Evolutionary conservation across 768 basidiomycete species (phyloP).

Genomic region (Leccinum rimulosum): DNA sequence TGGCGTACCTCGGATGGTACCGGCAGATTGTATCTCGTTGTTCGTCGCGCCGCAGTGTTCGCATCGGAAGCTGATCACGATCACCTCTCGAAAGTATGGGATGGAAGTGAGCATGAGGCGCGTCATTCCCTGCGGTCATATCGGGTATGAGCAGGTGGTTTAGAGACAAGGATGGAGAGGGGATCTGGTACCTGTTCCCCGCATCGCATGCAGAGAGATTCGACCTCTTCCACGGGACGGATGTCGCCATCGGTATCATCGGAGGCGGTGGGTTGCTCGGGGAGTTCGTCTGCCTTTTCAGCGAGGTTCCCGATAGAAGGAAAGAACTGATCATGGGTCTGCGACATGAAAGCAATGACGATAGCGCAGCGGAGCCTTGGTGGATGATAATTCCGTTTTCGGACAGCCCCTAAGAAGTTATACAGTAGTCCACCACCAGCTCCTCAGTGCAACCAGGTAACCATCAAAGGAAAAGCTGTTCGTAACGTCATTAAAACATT

Average conservation of each 20-base stretch:
- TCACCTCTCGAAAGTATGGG: conserved; percentile 92
- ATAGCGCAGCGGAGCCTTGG: background rate
- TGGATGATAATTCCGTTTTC: conserved; percentile 2
- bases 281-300: conserved; percentile 39
- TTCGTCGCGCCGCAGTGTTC: conserved; percentile 87
- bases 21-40: conserved; percentile 94
- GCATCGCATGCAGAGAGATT: conserved; percentile 94
- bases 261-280: conserved; percentile 25
- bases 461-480: background rate
- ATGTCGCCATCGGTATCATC: conserved; percentile 38
- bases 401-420: conserved; percentile 3
- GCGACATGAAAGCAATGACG: conserved; percentile 16
- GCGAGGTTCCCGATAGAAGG: conserved; percentile 59
- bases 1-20: conserved; percentile 74
- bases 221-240: conserved; percentile 73
- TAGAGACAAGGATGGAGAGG: background rate
- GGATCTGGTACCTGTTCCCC: conserved; percentile 68
- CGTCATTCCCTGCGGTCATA: conserved; percentile 71
- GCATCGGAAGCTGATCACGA: conserved; percentile 96
- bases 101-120: conserved; percentile 89
- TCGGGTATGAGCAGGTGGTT: background rate
- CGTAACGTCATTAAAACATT: conserved; percentile 13
- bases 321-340: conserved; percentile 39
- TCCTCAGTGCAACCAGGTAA: background rate
- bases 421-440: background rate